These are phyloP conservation scores for Hymenoscyphus linearis DNA, from an alignment of 2,329 filamentous ascomycete species.

Conservation along the genomic window DNA sequence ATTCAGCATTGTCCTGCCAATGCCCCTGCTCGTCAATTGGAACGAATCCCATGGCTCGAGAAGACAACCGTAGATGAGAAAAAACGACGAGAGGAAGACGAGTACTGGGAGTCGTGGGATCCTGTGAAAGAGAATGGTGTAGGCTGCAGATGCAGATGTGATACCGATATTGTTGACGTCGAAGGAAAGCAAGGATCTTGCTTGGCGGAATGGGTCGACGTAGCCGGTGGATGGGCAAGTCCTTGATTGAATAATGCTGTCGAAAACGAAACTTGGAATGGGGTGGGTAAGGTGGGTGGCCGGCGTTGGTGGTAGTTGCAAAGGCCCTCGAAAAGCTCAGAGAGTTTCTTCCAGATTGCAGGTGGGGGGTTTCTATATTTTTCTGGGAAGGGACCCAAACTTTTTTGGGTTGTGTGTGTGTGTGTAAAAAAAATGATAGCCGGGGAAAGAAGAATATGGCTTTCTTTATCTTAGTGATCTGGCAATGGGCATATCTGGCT, in stretches of 20 bases:
- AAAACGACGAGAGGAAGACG: conserved; percentile 83
- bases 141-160: conserved; percentile 91
- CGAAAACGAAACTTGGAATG: background rate
- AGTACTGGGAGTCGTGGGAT: conserved; percentile 91
- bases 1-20: conserved; percentile 98
- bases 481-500: background rate
- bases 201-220: conserved; percentile 92
- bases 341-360: background rate
- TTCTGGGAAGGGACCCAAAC: background rate
- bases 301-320: background rate
- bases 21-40: conserved; percentile 80
- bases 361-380: background rate
- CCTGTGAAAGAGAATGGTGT: conserved; percentile 90
- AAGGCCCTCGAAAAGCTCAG: background rate
- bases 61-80: conserved; percentile 75
- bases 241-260: conserved; percentile 24
- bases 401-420: background rate
- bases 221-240: conserved; percentile 83
- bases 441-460: background rate
- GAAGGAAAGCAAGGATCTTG: conserved; percentile 97
- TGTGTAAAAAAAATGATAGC: background rate
- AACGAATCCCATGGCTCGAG: conserved; percentile 75
- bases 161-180: conserved; percentile 95
- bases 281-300: background rate
- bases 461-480: background rate